A percentile compares a stretch with the other conserved stretches of the same genome.
phyloP scores from a whole-genome alignment of 2,329 filamentous ascomycete genomes.

The Xylaria sp. region DNA sequence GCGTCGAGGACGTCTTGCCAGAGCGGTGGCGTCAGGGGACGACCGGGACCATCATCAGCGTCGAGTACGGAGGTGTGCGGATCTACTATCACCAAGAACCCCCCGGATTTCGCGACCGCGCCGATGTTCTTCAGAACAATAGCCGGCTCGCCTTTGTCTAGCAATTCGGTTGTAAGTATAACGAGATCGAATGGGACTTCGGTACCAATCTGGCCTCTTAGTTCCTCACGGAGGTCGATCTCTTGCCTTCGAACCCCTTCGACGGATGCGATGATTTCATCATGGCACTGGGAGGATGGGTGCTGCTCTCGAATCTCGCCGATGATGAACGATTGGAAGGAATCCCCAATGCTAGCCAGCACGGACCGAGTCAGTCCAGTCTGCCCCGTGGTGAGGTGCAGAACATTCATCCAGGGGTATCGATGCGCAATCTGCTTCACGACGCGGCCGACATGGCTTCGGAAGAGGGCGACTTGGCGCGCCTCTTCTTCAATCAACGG shows the following conservation, averaged over 20 bases:
- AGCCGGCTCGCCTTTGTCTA: slow-evolving; percentile 43
- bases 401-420: slow-evolving; percentile 54
- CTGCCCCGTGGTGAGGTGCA: slow-evolving; percentile 52
- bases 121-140: slow-evolving; percentile 47
- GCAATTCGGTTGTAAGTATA: slow-evolving; percentile 51
- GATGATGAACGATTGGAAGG: slow-evolving; percentile 50
- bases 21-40: slow-evolving; percentile 46
- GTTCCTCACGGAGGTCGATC: slow-evolving; percentile 42
- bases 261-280: slow-evolving; percentile 11
- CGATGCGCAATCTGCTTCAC: slow-evolving; percentile 54
- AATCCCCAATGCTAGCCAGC: slow-evolving; percentile 47
- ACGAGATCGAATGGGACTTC: slow-evolving; percentile 48
- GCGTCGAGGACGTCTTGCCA: slow-evolving; percentile 51
- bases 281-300: slow-evolving; percentile 20
- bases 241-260: slow-evolving; percentile 29
- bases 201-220: slow-evolving; percentile 30
- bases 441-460: slow-evolving; percentile 51
- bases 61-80: slow-evolving; percentile 20
- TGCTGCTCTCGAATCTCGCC: slow-evolving; percentile 39
- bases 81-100: slow-evolving; percentile 51
- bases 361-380: slow-evolving; percentile 49
- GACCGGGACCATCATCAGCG: slow-evolving; percentile 9
- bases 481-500: slow-evolving; percentile 49
- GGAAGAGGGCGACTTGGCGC: slow-evolving; percentile 48
- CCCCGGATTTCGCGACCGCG: slow-evolving; percentile 52